These are phyloP conservation scores for Endoconidiophora polonica DNA, from an alignment of 2,329 filamentous ascomycete genomes.

Conservation along the genomic window DNA sequence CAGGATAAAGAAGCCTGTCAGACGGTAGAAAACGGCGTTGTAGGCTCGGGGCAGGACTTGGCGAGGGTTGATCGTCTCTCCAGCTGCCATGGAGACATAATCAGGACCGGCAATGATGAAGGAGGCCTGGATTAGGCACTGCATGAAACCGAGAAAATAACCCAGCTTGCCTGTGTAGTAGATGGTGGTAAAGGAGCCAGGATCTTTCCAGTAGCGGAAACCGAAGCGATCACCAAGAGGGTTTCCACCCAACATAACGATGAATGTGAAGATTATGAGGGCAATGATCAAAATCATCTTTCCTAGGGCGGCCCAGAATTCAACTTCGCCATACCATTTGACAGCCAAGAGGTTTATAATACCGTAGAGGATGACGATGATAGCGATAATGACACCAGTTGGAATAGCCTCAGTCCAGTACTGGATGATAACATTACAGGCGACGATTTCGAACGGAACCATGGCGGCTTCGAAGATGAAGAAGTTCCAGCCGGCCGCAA, in stretches of 20 bases:
- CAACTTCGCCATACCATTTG: conserved; percentile 58
- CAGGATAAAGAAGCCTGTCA: conserved; percentile 60
- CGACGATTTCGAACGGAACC: conserved; percentile 51
- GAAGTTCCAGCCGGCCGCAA: conserved; percentile 59
- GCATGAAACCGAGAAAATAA: conserved; percentile 51
- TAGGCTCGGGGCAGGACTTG: conserved; percentile 55
- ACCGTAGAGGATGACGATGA: conserved; percentile 29
- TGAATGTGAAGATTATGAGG: conserved; percentile 60
- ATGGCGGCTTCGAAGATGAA: conserved; percentile 53
- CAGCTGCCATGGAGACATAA: conserved; percentile 51
- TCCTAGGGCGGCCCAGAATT: conserved; percentile 58
- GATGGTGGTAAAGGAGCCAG: conserved; percentile 53
- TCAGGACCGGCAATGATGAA: conserved; percentile 54
- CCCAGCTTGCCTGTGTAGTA: conserved; percentile 50
- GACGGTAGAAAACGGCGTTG: conserved; percentile 63
- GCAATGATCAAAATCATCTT: conserved; percentile 58
- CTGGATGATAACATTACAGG: conserved; percentile 44
- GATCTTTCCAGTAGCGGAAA: conserved; percentile 49
- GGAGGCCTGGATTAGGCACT: conserved; percentile 51
- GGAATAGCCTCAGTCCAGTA: conserved; percentile 47
- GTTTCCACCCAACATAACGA: conserved; percentile 71
- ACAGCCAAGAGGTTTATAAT: conserved; percentile 57
- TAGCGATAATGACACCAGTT: conserved; percentile 42
- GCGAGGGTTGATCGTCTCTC: conserved; percentile 55
- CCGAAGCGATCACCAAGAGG: conserved; percentile 55